Base-by-base conservation (phyloP, 768 basidiomycete genomes). In the Pulveroboletus sp. region DNA sequence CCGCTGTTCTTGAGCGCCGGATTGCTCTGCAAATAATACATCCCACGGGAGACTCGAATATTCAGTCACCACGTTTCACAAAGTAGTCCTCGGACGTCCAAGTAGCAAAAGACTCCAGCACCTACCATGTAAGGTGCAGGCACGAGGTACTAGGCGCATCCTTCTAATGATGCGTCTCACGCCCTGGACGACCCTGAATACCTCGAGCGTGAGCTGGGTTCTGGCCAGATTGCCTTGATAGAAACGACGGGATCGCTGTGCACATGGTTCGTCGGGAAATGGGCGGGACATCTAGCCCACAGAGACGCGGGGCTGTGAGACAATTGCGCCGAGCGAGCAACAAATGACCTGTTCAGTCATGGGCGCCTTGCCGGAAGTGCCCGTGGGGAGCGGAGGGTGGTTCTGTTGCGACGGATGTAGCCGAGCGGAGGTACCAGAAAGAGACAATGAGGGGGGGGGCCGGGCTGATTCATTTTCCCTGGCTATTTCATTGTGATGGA, bases 81-180 rank as follows among this genome's bases (percentile, higher is more conserved):
- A 47, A 55, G 43, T 56, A 18, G 65, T 66, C 67, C 65, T 66
- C 65, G 65, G 67, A 66, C 39, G 64, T 57, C 45, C 38, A 52
- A 38, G 11, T 35, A 21, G 21, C 21, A 21, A 21, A 40, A 47
- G 18, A 28, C 39, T 24, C n/a, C 52, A 40, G 27, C 10, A 49
- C 28, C 11, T 56, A 12, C 58, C 46, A 45, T 50, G 15, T 49
- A 41, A 11, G 57, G 62, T 38, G 51, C 54, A 62, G 62, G 67
- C 67, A 66, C 67, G 67, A 67, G 62, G 66, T 46, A 52, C 56
- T 54, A 17, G 32, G 37, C 33, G 45, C 24, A 46, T 43, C 41
- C 40, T 51, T 39, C 47, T 36, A 55, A 30, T 56, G 47, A 64
- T 60, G 55, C 8, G 40, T 66, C 65, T 36, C 65, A 66, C 65